Conservation (phyloP, 257 asterid genomes). For the Striga asiatica region DNA sequence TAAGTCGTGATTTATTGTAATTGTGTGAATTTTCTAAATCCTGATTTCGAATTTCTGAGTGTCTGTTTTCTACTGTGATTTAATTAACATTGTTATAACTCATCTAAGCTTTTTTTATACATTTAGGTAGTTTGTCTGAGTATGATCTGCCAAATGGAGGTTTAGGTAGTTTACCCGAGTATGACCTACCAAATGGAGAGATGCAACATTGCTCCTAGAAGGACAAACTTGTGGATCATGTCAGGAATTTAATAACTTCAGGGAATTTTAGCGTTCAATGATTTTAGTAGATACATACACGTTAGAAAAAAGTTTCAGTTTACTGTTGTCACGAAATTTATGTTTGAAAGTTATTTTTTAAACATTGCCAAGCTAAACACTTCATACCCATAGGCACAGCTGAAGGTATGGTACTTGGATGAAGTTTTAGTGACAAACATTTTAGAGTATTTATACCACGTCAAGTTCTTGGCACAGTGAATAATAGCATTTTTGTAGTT, state of each 20-base stretch:
- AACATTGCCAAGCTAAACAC: background rate
- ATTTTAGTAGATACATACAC: conserved; percentile 1
- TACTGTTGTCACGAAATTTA: background rate
- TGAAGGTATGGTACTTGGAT: background rate
- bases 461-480: background rate
- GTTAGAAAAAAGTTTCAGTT: too few relatives aligned
- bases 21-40: background rate
- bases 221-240: background rate
- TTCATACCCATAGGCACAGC: background rate
- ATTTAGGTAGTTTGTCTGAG: background rate
- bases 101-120: too few relatives aligned
- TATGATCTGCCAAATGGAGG: background rate
- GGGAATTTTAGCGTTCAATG: background rate
- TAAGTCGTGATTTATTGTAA: background rate
- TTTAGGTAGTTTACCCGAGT: background rate
- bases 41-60: background rate
- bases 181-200: background rate
- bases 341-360: background rate
- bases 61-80: background rate
- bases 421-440: conserved; percentile 4
- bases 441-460: background rate
- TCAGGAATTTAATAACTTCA: background rate
- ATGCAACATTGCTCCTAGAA: background rate
- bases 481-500: too few relatives aligned
- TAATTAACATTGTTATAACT: background rate